phyloP scores from a whole-genome alignment of 306 rosid species.

The Castanopsis chinensis region DNA sequence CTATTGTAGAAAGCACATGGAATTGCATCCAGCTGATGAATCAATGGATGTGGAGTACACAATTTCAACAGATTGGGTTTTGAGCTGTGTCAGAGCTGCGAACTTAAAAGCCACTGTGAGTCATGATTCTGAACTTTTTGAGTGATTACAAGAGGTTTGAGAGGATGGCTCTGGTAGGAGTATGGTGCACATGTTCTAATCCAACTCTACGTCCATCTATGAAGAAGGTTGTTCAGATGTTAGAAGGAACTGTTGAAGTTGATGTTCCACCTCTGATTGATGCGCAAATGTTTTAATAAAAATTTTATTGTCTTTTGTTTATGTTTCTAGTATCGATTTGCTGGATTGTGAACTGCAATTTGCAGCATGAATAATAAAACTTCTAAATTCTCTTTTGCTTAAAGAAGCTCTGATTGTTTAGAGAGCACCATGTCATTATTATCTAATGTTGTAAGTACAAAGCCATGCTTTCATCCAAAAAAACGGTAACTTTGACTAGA shows the following conservation, averaged over 20 bases:
- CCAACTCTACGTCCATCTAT: conserved; percentile 32
- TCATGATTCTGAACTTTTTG: conserved; percentile 20
- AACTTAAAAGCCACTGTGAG: conserved; percentile 12
- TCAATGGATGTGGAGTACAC: conserved; percentile 16
- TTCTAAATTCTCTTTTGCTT: no score
- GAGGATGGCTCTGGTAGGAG: conserved; percentile 32
- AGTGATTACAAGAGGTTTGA: conserved; percentile 31
- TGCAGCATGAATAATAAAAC: not conserved
- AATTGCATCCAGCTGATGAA: conserved; percentile 24
- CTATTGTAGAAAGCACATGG: conserved; percentile 29
- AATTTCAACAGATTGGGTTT: conserved; percentile 29
- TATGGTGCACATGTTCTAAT: conserved; percentile 31
- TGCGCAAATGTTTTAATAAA: no score
- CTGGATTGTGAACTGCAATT: not conserved
- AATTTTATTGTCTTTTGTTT: not conserved
- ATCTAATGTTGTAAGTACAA: no score
- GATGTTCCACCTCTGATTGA: no score
- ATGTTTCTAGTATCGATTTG: not conserved
- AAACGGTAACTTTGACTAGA: no score
- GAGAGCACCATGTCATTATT: no score
- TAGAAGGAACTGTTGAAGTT: conserved; percentile 32
- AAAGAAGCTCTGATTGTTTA: no score
- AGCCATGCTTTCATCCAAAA: no score
- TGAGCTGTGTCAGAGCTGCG: conserved; percentile 17
- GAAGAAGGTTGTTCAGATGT: conserved; percentile 25